Conservation (phyloP, 495 filamentous ascomycete species). For the Aspergillus saccharolyticus region DNA sequence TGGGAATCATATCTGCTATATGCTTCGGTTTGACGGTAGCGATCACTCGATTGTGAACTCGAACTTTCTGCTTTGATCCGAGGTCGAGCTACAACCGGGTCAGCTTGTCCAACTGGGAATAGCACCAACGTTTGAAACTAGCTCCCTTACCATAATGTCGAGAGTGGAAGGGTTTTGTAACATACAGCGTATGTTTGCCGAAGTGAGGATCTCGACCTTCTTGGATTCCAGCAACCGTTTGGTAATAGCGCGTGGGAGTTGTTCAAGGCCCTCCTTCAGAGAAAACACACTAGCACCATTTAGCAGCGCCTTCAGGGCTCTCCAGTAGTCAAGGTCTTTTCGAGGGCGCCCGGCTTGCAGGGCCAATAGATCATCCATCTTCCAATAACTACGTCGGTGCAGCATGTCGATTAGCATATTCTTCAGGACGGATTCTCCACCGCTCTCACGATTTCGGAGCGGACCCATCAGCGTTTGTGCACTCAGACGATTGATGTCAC, state of each 20-base stretch:
- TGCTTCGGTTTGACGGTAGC: slow-evolving; percentile 42
- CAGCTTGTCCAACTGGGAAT: not conserved
- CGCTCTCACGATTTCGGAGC: slow-evolving; percentile 48
- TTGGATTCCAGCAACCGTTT: slow-evolving; percentile 21
- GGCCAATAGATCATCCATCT: slow-evolving; percentile 30
- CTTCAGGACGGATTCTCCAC: slow-evolving; percentile 19
- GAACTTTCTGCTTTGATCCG: slow-evolving; percentile 3
- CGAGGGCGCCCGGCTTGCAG: slow-evolving; percentile 7
- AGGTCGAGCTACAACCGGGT: slow-evolving; percentile 12
- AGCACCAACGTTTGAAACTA: not conserved
- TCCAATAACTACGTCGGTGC: slow-evolving; percentile 4
- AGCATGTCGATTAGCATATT: slow-evolving; percentile 11
- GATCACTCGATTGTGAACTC: slow-evolving; percentile 59
- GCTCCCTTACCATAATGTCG: slow-evolving; percentile 22
- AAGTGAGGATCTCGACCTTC: slow-evolving; percentile 27
- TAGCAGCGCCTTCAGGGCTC: slow-evolving; percentile 11
- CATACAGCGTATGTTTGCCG: slow-evolving; percentile 19
- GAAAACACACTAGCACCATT: slow-evolving; percentile 50
- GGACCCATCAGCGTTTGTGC: slow-evolving; percentile 54
- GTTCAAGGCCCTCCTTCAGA: slow-evolving; percentile 29
- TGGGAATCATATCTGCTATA: not conserved
- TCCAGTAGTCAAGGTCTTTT: slow-evolving; percentile 13
- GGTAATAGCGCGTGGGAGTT: slow-evolving; percentile 30
- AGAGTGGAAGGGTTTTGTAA: slow-evolving; percentile 6
- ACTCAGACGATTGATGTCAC: slow-evolving; percentile 78